These are phyloP conservation scores for Trichoderma aggressivum DNA, from an alignment of 2,329 filamentous ascomycete genomes.

Conservation along the genomic window DNA sequence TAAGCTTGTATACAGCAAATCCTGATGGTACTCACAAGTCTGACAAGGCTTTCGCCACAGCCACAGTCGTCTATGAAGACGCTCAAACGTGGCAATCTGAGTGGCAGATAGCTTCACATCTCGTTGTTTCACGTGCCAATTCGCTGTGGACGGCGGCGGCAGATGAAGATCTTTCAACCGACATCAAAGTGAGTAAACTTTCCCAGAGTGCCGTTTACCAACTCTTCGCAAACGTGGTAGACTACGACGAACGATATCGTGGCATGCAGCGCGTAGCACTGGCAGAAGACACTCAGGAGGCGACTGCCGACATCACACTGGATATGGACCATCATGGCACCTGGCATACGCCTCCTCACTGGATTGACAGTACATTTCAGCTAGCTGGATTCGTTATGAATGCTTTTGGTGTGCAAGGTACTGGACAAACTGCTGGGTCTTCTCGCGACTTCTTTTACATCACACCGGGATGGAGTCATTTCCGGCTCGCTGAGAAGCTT, in stretches of 20 bases:
- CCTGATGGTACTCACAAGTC: neutral
- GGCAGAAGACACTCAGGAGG: neutral
- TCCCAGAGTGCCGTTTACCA: neutral
- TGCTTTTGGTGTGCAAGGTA: slow-evolving; percentile 27
- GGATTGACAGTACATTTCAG: slow-evolving; percentile 55
- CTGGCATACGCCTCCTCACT: slow-evolving; percentile 40
- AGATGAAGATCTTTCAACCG: neutral
- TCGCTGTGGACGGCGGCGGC: neutral
- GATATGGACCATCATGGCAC: neutral
- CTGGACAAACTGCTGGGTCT: neutral
- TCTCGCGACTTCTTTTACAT: slow-evolving; percentile 50
- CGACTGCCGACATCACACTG: neutral
- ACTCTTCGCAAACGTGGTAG: neutral
- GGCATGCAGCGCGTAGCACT: neutral
- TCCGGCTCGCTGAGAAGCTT: slow-evolving; percentile 49
- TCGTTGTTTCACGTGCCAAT: neutral
- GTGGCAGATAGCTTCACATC: neutral
- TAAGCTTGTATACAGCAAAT: neutral
- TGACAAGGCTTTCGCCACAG: neutral
- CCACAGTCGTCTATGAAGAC: neutral
- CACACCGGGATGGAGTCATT: slow-evolving; percentile 54
- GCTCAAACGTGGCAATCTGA: neutral
- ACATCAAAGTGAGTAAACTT: neutral
- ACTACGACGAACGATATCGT: neutral
- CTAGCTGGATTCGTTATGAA: slow-evolving; percentile 40